A percentile compares a stretch with the other conserved stretches of the same genome.
Evolutionary conservation across 208 protist genomes (phyloP).

Genomic region (Tetramitus jugosus): DNA sequence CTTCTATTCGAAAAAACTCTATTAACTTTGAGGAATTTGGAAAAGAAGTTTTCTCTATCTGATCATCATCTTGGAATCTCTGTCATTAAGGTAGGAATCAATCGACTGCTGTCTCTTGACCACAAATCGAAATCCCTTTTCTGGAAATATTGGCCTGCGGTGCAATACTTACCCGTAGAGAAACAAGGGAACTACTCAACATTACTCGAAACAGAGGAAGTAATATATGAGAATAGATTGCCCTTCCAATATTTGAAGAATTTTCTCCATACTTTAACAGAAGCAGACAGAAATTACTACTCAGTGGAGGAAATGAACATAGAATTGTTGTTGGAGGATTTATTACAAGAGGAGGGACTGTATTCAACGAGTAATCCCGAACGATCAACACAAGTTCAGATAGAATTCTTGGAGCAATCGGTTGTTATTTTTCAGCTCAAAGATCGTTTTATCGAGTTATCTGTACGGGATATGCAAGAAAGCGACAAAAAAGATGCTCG

Average conservation of each 20-base stretch:
- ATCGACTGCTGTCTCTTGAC: too few species aligned
- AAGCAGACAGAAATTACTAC: constrained; percentile 17
- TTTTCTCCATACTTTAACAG: not conserved
- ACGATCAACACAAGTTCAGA: not conserved
- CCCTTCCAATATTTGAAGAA: not conserved
- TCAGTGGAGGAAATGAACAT: constrained; percentile 5
- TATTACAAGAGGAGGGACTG: constrained; percentile 10
- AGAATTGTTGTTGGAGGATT: not conserved
- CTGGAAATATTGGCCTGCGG: too few species aligned
- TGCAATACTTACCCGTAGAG: too few species aligned
- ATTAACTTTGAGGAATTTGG: not conserved
- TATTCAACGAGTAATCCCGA: constrained; percentile 21
- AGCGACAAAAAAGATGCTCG: not conserved
- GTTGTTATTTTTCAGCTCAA: not conserved
- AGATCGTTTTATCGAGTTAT: not conserved
- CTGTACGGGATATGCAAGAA: not conserved
- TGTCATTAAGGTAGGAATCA: not conserved
- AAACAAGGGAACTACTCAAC: not conserved
- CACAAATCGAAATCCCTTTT: not conserved
- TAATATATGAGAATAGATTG: not conserved
- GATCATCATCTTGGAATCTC: not conserved
- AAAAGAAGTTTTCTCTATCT: not conserved
- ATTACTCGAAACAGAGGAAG: not conserved
- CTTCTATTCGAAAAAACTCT: too few species aligned
- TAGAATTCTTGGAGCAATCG: not conserved